Evolutionary conservation across 306 rosid genomes (phyloP), one percentile per base, ranked within the genome.

Genomic region (Crotalaria pallida): DNA sequence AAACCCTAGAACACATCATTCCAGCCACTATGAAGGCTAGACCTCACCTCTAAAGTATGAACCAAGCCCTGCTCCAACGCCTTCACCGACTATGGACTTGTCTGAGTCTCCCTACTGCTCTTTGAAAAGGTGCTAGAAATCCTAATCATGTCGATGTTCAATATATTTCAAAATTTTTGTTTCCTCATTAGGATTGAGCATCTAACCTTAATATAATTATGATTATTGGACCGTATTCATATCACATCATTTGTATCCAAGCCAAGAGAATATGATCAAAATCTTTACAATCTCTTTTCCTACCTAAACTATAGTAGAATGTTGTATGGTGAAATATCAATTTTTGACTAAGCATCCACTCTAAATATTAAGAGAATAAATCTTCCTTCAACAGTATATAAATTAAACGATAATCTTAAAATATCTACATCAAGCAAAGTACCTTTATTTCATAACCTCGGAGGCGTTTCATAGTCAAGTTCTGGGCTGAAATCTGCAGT

Each of bases 391-490:
- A 36, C 12, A 17, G 34, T 18, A 72, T 50, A 19, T 3, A 47
- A 40, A 72, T 24, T 13, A 33, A 58, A 31, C 48, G 51, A 13
- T 33, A 48, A 21, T 19, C 34, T 43, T 21, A 19, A 29, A 33
- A 16, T 19, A 56, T 21, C 45, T 3, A 26, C 10, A 23, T 23
- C 24, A 24, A 26, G 27, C 40, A 29, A 59, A 78, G 71, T 77
- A 93, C 98, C 98, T 85, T 93, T 79, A 93, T 93, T 84, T 93
- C 97, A 84, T 81, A 62, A 48, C 98, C 98, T 2, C 84, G 88
- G 40, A 93, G 89, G 50, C 96, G 88, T 73, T 88, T 93, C 97
- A 93, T 86, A 12, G 81, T 76, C 87, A 93, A 85, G 76, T 88
- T 90, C 78, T 93, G 98, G 55, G 83, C 80, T 40, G 69, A 50